Percentiles rank a stretch among this genome's conserved stretches.
These are phyloP conservation scores for Ciborinia camelliae DNA, from an alignment of 2,329 filamentous ascomycete genomes.

Conservation along the genomic window DNA sequence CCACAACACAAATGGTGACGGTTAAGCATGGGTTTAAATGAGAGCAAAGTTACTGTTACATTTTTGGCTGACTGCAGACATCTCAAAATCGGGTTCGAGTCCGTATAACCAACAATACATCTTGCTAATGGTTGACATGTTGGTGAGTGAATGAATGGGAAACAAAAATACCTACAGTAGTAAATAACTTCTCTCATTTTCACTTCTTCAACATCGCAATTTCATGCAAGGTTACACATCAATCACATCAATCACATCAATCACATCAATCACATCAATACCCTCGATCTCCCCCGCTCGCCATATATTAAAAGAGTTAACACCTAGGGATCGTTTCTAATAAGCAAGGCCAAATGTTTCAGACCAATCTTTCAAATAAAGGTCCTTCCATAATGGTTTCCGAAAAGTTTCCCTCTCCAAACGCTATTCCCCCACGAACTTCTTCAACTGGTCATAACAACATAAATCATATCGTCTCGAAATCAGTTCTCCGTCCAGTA, in stretches of 20 bases:
- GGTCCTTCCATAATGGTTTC: slow-evolving; percentile 26
- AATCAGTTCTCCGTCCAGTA: slow-evolving; percentile 50
- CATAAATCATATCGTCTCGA: slow-evolving; percentile 29
- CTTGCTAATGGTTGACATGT: too few relatives aligned
- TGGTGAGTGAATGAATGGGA: too few relatives aligned
- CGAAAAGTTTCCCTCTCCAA: slow-evolving; percentile 48
- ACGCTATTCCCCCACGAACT: slow-evolving; percentile 68
- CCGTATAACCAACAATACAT: not conserved
- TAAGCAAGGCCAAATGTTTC: slow-evolving; percentile 8
- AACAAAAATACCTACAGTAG: not conserved
- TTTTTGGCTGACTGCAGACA: not conserved
- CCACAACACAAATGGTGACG: not conserved
- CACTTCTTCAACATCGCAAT: not conserved
- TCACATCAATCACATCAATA: slow-evolving; percentile 5
- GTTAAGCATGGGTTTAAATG: not conserved
- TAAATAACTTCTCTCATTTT: not conserved
- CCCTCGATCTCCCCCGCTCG: not conserved
- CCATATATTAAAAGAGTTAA: not conserved
- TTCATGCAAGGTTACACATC: slow-evolving; percentile 7
- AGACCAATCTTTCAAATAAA: slow-evolving; percentile 9
- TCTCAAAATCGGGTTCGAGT: not conserved
- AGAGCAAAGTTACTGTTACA: not conserved
- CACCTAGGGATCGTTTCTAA: not conserved
- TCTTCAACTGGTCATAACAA: slow-evolving; percentile 58
- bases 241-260: not conserved